phyloP scores from a whole-genome alignment of 2,329 filamentous ascomycete genomes.

The Teratosphaeria zuluensis region DNA sequence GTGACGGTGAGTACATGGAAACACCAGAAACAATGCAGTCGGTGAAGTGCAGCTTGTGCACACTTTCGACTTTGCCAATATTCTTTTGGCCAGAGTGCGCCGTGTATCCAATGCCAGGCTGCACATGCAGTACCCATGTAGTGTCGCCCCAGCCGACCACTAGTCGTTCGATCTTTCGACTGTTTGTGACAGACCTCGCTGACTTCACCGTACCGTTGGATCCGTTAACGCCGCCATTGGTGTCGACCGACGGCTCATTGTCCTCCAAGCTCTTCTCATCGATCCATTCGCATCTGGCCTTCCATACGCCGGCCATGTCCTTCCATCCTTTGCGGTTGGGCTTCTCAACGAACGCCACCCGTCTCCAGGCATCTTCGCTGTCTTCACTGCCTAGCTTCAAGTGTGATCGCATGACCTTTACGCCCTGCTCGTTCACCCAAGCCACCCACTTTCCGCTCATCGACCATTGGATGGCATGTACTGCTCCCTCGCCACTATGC shows the following conservation, averaged over 20 bases:
- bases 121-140: slow-evolving; percentile 90
- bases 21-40: slow-evolving; percentile 98
- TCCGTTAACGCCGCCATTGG: slow-evolving; percentile 20
- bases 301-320: slow-evolving; percentile 94
- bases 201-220: slow-evolving; percentile 13
- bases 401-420: slow-evolving; percentile 94
- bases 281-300: slow-evolving; percentile 84
- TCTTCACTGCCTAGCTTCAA: slow-evolving; percentile 67
- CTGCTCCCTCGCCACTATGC: slow-evolving; percentile 84
- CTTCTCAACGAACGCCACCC: slow-evolving; percentile 83
- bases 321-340: slow-evolving; percentile 84
- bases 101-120: slow-evolving; percentile 56
- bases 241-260: slow-evolving; percentile 43
- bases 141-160: slow-evolving; percentile 93
- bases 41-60: slow-evolving; percentile 79
- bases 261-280: slow-evolving; percentile 70
- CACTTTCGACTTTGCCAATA: slow-evolving; percentile 75
- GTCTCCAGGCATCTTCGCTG: slow-evolving; percentile 80
- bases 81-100: slow-evolving; percentile 59
- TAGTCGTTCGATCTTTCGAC: slow-evolving; percentile 55
- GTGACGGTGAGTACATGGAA: slow-evolving; percentile 85
- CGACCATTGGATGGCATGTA: slow-evolving; percentile 91
- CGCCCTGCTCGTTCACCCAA: slow-evolving; percentile 94
- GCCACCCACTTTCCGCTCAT: slow-evolving; percentile 82
- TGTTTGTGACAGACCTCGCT: slow-evolving; percentile 11